These are phyloP conservation scores for Solanum corneliomulleri DNA, from an alignment of 257 asterid species.

Conservation along the genomic window DNA sequence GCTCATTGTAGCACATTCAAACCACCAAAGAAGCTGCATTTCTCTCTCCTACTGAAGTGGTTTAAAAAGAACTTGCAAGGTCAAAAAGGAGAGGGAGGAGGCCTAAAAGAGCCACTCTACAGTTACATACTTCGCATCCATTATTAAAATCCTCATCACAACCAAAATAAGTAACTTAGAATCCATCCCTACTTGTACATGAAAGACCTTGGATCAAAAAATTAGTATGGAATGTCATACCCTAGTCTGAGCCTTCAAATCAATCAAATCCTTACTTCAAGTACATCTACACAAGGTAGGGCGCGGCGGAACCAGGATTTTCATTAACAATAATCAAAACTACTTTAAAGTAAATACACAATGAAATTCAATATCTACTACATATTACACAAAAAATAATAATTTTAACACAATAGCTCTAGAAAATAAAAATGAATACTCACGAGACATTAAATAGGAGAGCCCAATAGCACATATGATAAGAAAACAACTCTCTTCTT, in stretches of 20 bases:
- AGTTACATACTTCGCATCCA: not conserved
- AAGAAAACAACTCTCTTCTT: conserved; percentile 31
- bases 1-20: not conserved
- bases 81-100: not conserved
- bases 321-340: not conserved
- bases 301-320: not conserved
- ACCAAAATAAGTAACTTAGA: not conserved
- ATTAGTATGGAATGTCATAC: not conserved
- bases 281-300: not conserved
- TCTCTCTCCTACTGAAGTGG: not conserved
- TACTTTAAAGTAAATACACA: too few relatives aligned
- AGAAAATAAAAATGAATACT: not conserved
- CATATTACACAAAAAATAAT: too few relatives aligned
- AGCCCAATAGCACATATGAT: conserved; percentile 31
- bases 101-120: not conserved
- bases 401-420: not conserved
- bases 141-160: not conserved
- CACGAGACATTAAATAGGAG: conserved; percentile 42
- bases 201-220: not conserved
- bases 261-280: not conserved
- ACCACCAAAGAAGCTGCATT: not conserved
- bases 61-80: not conserved
- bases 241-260: not conserved
- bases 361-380: not conserved
- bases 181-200: not conserved